Evolutionary conservation across 2,329 filamentous ascomycete genomes (phyloP).

Genomic region (Chaetomiaceae sp.): DNA sequence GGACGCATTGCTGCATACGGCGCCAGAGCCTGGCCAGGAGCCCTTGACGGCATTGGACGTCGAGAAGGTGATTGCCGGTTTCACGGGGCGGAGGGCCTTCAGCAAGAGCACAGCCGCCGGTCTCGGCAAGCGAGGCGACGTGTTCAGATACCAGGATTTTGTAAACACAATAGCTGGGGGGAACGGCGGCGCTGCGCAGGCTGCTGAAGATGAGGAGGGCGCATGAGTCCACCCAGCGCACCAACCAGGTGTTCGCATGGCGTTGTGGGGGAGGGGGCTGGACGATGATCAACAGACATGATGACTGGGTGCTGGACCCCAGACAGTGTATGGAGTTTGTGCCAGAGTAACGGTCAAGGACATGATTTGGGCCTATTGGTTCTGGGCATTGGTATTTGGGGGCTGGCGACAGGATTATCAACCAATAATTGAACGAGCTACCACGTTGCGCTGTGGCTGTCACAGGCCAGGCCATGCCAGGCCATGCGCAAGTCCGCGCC

Average conservation of each 20-base stretch:
- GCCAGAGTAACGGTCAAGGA: background rate
- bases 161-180: conserved; percentile 64
- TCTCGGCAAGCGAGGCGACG: conserved; percentile 68
- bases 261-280: conserved; percentile 3
- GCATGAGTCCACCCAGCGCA: conserved; percentile 7
- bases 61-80: conserved; percentile 81
- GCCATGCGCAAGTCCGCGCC: too few relatives aligned
- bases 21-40: conserved; percentile 66
- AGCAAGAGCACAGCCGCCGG: conserved; percentile 55
- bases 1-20: conserved; percentile 77
- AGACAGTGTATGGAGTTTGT: background rate
- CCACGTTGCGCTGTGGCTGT: conserved; percentile 7
- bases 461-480: background rate
- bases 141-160: conserved; percentile 93
- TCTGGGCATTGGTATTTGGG: background rate
- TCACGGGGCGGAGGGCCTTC: conserved; percentile 79
- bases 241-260: conserved; percentile 1
- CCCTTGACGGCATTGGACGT: conserved; percentile 68
- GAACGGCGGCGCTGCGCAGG: conserved; percentile 35
- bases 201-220: conserved; percentile 28
- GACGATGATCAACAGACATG: background rate
- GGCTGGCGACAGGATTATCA: conserved; percentile 2
- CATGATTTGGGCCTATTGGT: conserved; percentile 9
- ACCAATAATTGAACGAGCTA: conserved; percentile 9
- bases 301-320: conserved; percentile 1